These are phyloP conservation scores for Tillandsia fasciculata DNA, from an alignment of 176 grass and related monocot genomes.

Conservation along the genomic window DNA sequence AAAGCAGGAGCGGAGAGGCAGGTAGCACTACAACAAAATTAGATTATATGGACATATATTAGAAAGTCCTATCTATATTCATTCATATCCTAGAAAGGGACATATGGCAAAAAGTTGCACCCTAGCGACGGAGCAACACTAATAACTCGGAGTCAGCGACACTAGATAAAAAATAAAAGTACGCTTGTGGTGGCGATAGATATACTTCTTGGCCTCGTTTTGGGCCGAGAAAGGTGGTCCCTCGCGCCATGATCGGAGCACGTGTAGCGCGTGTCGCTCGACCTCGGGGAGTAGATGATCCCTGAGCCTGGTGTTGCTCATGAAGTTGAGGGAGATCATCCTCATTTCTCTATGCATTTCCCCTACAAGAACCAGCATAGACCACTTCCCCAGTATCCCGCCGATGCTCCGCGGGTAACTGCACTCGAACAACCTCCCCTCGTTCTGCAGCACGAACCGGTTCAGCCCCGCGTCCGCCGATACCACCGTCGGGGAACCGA, in stretches of 20 bases:
- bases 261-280: constrained; percentile 65
- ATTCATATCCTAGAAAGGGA: too few species aligned
- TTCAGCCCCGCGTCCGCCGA: constrained; percentile 86
- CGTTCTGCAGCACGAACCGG: constrained; percentile 89
- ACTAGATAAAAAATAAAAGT: too few species aligned
- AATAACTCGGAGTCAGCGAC: too few species aligned
- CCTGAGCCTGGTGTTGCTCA: constrained; percentile 70
- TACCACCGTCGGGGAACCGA: constrained; percentile 77
- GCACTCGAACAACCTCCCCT: constrained; percentile 76
- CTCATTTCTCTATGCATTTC: constrained; percentile 75
- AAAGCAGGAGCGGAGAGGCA: too few species aligned
- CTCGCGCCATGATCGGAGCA: constrained; percentile 46
- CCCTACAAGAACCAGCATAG: constrained; percentile 68
- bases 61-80: too few species aligned
- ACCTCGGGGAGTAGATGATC: constrained; percentile 62
- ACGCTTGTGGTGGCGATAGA: too few species aligned
- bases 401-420: constrained; percentile 93
- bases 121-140: too few species aligned
- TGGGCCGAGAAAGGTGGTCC: constrained; percentile 56
- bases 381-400: constrained; percentile 90
- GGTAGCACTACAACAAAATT: too few species aligned
- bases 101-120: too few species aligned
- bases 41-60: too few species aligned
- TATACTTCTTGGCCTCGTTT: constrained; percentile 76
- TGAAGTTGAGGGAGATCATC: constrained; percentile 88